Base-by-base conservation (phyloP, 2,329 filamentous ascomycete species). In the Trichoderma atroviride region DNA sequence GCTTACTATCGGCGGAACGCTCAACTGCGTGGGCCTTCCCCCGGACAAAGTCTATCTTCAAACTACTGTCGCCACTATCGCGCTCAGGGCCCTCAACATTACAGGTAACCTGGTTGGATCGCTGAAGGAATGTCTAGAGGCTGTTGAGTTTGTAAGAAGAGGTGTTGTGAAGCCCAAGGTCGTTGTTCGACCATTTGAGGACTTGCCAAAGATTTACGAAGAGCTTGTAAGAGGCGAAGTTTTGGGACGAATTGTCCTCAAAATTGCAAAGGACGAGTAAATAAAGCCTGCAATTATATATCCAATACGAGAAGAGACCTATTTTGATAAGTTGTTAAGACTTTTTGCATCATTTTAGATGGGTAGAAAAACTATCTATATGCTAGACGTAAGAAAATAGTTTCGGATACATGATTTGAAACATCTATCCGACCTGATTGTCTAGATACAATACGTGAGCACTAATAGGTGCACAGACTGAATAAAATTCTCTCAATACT, bases 101-200 rank as follows among this genome's bases (percentile, higher is more conserved):
- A 73, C 69, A 4, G 69, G 71, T 3, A 72, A 72, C 27, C n/a
- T 72, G 24, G 67, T 72, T 40, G 70, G 71, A 16, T 72, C 70
- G n/a, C 69, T 73, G 29, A 73, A 73, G 33, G 72, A 72, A 16
- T 73, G 70, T 40, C 53, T 71, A 14, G 70, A 71, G 35, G 70
- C 70, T 3, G 70, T 71, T 16, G 72, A 71, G 24, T 62, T 71
- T 19, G 72, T 72, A 7, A 60, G 72, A 22, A 62, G 71, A 27
- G 72, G 72, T 4, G 55, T 69, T 14, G 70, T 73, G 24, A 71
- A 71, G 55, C 72, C 70, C 13, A 70, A 62, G 52, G 66, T 71
- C 16, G 47, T 40, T 6, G 56, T 71, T 40, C 62, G 70, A 57
- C 66, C 66, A 13, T 70, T 71, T 70, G 55, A 69, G 19, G 71